Evolutionary conservation across 768 basidiomycete species (phyloP), one percentile per base, ranked within the genome.

Genomic region (Favolaschia claudopus): DNA sequence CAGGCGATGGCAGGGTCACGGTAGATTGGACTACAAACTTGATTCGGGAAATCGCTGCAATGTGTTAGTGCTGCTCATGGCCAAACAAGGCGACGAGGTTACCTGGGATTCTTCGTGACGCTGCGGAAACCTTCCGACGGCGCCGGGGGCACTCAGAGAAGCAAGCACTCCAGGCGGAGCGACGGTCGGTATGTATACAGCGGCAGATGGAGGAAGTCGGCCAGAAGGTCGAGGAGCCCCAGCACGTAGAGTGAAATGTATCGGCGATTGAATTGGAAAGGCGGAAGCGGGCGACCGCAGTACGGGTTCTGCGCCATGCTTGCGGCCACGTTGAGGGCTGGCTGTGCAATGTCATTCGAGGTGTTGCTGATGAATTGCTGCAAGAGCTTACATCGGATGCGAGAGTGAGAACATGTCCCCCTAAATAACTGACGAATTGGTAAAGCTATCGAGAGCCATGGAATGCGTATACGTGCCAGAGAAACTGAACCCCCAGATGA

Each of bases 401-500:
- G 7, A 74, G 62, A 5, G 69, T 69, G 13, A 72, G 67, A 22
- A 69, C 59, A 37, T 74, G 73, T 7, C 72, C 72, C 61, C 74
- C 74, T 65, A n/a, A n/a, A n/a, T n/a, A n/a, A n/a, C n/a, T n/a
- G n/a, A n/a, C n/a, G n/a, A n/a, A n/a, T n/a, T n/a, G n/a, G n/a
- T n/a, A n/a, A n/a, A n/a, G n/a, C n/a, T n/a, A n/a, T n/a, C n/a
- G n/a, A n/a, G n/a, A n/a, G n/a, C n/a, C n/a, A n/a, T n/a, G n/a
- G n/a, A n/a, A n/a, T 12, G 39, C 25, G 8, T 28, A 25, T 15
- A 51, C 66, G 31, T 19, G 70, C 74, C 74, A 4, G 72, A 64
- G 33, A 73, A 71, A 58, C 74, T 75, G 4, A 72, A 70, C 4
- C 76, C 76, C 76, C 76, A 77, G 0, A 76, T 31, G 10, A 77